Evolutionary conservation across 2,329 filamentous ascomycete species (phyloP), one percentile per base, ranked within the genome.

Genomic region (Allantophomopsis cytisporea): DNA sequence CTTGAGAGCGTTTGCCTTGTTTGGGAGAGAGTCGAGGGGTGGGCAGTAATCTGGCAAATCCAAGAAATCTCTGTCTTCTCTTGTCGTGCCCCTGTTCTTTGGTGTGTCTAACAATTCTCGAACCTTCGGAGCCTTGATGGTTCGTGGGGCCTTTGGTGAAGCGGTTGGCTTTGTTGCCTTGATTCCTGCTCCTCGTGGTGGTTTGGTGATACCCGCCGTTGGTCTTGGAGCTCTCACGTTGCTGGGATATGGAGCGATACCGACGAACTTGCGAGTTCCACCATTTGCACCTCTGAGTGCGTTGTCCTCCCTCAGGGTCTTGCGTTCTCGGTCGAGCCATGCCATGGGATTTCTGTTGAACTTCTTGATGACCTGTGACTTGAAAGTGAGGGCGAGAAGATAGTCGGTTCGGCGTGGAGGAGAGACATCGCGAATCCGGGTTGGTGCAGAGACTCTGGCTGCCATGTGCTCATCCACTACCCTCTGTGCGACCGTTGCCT

Each of bases 61-160:
- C 35, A 70, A 65, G 59, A 84, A 94, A 57, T 93, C 81, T 55
- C 83, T 85, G 55, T 94, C 85, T 56, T 91, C 85, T 28, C 83
- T 72, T 50, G 79, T 87, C 14, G 76, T 73, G 18, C 76, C 74
- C 15, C 73, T 60, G 36, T 23, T 28, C 53, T 31, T 60, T 56
- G 47, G 57, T 50, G 38, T 54, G 44, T 38, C 35, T 14, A 31
- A 15, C 14, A 31, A 7, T 30, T 16, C 18, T 15, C 20, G 33
- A 14, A 12, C 21, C n/a, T 23, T 30, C 7, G 31, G 14, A 15
- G 16, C 13, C 45, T 31, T 45, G 39, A 36, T 43, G 41, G 36
- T 48, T 46, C 13, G 41, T 37, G 36, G 33, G 16, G 10, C 16
- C 20, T 16, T 33, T 31, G 30, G 36, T 6, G 18, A 35, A 4